Percentiles rank a stretch among this genome's conserved stretches.
These are phyloP conservation scores for Nectriaceae sp. DNA, from an alignment of 2,329 filamentous ascomycete species.

Conservation along the genomic window DNA sequence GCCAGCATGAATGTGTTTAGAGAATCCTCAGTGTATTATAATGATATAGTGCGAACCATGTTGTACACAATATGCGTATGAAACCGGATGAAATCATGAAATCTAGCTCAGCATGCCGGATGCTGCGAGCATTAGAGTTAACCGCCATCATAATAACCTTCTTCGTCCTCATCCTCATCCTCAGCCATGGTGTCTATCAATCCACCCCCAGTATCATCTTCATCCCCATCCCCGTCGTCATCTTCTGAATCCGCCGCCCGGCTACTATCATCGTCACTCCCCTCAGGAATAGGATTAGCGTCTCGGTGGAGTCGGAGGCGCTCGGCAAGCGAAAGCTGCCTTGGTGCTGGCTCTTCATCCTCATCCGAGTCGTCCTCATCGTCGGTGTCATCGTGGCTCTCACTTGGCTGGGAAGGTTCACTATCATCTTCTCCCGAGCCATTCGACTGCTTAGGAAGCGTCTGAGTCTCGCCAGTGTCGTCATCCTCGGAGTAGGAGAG, in stretches of 20 bases:
- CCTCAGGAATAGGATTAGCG: slow-evolving; percentile 16
- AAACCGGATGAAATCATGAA: no score
- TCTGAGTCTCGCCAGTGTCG: neutral
- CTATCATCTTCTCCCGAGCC: neutral
- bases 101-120: no score
- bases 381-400: neutral
- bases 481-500: slow-evolving; percentile 13
- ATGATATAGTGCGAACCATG: no score
- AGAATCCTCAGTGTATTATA: no score
- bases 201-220: slow-evolving; percentile 2
- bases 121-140: neutral
- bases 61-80: no score
- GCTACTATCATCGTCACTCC: slow-evolving; percentile 3
- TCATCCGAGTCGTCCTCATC: slow-evolving; percentile 9
- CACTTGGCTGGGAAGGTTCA: neutral
- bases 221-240: slow-evolving; percentile 9
- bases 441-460: neutral
- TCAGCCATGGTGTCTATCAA: neutral
- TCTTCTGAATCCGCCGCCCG: slow-evolving; percentile 1
- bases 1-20: no score
- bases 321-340: slow-evolving; percentile 17
- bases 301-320: slow-evolving; percentile 19
- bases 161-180: neutral
- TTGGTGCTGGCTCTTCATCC: slow-evolving; percentile 13
- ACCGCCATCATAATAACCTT: no score